phyloP scores from a whole-genome alignment of 305 asterid genomes.

The Plantago coronopus region DNA sequence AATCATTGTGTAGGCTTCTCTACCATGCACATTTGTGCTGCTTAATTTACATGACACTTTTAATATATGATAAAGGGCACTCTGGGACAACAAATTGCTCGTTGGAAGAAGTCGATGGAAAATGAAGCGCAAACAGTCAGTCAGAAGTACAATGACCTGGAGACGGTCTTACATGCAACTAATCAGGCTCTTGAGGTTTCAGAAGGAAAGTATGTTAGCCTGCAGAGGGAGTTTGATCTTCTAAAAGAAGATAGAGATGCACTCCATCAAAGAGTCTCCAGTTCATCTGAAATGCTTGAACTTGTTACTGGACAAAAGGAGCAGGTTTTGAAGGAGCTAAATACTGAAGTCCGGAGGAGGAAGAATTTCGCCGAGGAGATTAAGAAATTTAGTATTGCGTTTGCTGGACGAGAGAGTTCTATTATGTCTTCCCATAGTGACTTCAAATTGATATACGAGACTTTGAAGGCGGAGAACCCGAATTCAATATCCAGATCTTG shows the following conservation, averaged over 20 bases:
- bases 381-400: conserved; percentile 53
- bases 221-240: conserved; percentile 56
- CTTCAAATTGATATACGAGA: conserved; percentile 53
- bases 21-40: conserved; percentile 1
- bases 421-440: conserved; percentile 51
- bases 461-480: conserved; percentile 45
- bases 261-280: conserved; percentile 31
- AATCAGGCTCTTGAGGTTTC: conserved; percentile 50
- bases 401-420: conserved; percentile 60
- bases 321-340: conserved; percentile 48
- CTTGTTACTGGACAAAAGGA: conserved; percentile 52
- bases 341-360: conserved; percentile 59
- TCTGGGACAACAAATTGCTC: conserved; percentile 67
- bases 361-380: conserved; percentile 71
- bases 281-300: conserved; percentile 47
- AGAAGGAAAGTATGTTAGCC: conserved; percentile 51
- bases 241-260: conserved; percentile 62
- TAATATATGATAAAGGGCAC: conserved; percentile 59
- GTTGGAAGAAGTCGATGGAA: conserved; percentile 72
- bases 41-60: conserved; percentile 20
- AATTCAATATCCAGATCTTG: conserved; percentile 58
- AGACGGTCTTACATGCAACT: conserved; percentile 42
- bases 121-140: conserved; percentile 43
- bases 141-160: conserved; percentile 54
- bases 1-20: neutral